Evolutionary conservation across 441 rosid genomes (phyloP), one percentile per base, ranked within the genome.

Genomic region (Cnidoscolus chayamansa): DNA sequence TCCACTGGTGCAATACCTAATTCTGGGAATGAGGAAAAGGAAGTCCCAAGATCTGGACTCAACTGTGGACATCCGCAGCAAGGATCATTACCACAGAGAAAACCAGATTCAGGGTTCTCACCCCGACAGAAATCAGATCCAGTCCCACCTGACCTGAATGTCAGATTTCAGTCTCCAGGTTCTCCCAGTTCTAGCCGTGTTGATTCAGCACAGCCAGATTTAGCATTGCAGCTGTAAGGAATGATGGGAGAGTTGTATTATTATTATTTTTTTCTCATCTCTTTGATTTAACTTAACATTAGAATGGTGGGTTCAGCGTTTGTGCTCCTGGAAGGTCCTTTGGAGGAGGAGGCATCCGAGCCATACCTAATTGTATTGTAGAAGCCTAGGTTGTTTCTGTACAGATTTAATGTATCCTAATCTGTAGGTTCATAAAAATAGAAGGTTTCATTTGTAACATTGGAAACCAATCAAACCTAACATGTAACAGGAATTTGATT

Each of bases 171-270:
- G 67, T 77, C 84, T 45, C 82, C 81, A 17, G 82, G 79, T 20
- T 86, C 90, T 1, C 82, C 85, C 19, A 72, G 73, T 69, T 76
- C 83, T 51, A 76, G 68, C 75, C 73, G 74, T 35, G 77, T 62
- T 1, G 87, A 79, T 74, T 73, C 81, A 31, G 80, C 80, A 67
- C 86, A 84, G 60, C 86, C 87, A 47, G 91, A 87, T 81, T 85
- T 85, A 76, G 89, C 82, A 66, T 79, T 84, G 84, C 89, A 87
- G 79, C 88, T 85, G 45, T 87, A 81, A 87, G 77, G 77, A 72
- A 57, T 40, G 16, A 74, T 15, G 4, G 4, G 4, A 17, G 60
- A 59, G 56, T 49, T 59, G 8, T 61, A 30, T 20, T 48, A 49
- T 66, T 37, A 25, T 71, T 67, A 67, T 69, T 64, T 70, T 69